Percentiles rank a stretch among this genome's conserved stretches.
Conservation (phyloP, 2,329 filamentous ascomycete species). For the Elsinoe batatas region DNA sequence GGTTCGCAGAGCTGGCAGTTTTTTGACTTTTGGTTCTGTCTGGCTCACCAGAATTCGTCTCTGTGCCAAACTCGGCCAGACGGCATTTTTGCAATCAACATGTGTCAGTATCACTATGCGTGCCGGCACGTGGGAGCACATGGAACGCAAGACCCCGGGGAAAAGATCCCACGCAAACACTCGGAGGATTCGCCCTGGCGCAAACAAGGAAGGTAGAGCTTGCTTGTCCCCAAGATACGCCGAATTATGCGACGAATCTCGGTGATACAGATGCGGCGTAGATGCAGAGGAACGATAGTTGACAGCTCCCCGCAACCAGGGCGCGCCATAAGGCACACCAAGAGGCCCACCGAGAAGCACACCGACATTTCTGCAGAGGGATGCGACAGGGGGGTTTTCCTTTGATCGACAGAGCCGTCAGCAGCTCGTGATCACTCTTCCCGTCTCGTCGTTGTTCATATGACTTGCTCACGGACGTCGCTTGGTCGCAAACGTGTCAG, state of each 20-base stretch:
- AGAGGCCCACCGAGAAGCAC: background rate
- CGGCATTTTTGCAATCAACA: background rate
- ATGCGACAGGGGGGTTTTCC: background rate
- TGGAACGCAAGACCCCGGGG: background rate
- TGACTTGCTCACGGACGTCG: conserved; percentile 2
- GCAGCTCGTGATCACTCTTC: conserved; percentile 4
- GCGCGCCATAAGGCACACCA: background rate
- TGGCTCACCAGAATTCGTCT: too few relatives aligned
- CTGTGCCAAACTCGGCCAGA: background rate
- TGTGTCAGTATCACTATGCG: conserved; percentile 1
- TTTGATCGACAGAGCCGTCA: background rate
- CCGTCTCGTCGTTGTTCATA: background rate
- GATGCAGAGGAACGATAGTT: conserved; percentile 5
- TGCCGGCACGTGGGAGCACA: conserved; percentile 5
- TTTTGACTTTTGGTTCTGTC: too few relatives aligned
- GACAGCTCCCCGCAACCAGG: conserved; percentile 8
- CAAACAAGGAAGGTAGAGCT: background rate
- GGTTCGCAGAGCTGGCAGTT: too few relatives aligned
- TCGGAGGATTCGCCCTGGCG: background rate
- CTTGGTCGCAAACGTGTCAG: background rate
- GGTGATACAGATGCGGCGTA: background rate
- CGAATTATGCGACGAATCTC: too few relatives aligned
- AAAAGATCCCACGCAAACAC: background rate
- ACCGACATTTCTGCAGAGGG: conserved; percentile 1
- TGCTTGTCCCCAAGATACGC: background rate